Evolutionary conservation across 2,329 filamentous ascomycete genomes (phyloP).

Genomic region (Pestalotiopsis sp.): DNA sequence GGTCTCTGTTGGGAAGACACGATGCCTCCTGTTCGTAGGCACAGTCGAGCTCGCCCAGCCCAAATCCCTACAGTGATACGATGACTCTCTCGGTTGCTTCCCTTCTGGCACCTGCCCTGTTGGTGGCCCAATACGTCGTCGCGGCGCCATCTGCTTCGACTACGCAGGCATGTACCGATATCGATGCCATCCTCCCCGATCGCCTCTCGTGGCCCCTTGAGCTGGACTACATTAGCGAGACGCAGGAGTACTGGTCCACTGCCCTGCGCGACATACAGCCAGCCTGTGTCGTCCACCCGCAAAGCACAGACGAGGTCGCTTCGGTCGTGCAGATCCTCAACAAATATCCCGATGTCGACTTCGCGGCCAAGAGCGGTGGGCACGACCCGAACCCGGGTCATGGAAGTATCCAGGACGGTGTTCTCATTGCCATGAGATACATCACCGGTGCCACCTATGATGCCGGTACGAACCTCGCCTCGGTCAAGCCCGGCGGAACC

Average conservation of each 20-base stretch:
- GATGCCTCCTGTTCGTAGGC: neutral
- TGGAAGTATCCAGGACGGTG: constrained; percentile 36
- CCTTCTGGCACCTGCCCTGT: neutral
- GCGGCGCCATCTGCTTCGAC: constrained; percentile 14
- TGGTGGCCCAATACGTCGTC: neutral
- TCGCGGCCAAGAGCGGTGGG: constrained; percentile 41
- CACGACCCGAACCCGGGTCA: constrained; percentile 40
- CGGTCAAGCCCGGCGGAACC: constrained; percentile 40
- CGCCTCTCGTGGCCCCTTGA: constrained; percentile 14
- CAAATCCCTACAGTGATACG: neutral
- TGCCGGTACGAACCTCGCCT: constrained; percentile 33
- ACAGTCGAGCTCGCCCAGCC: neutral
- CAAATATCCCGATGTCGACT: constrained; percentile 31
- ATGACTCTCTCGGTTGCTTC: neutral
- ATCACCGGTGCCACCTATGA: constrained; percentile 38
- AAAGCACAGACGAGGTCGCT: constrained; percentile 34
- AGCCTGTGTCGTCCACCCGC: constrained; percentile 38
- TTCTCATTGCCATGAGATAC: constrained; percentile 38
- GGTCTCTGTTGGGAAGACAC: neutral
- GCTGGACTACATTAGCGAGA: constrained; percentile 14
- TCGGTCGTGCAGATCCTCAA: constrained; percentile 34
- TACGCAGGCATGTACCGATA: constrained; percentile 18
- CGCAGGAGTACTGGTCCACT: constrained; percentile 34
- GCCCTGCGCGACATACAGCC: constrained; percentile 33
- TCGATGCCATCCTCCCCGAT: constrained; percentile 14